A percentile compares a stretch with the other conserved stretches of the same genome.
Conservation (phyloP, 495 filamentous ascomycete genomes). For the Pyrenopolyporus hunteri region DNA sequence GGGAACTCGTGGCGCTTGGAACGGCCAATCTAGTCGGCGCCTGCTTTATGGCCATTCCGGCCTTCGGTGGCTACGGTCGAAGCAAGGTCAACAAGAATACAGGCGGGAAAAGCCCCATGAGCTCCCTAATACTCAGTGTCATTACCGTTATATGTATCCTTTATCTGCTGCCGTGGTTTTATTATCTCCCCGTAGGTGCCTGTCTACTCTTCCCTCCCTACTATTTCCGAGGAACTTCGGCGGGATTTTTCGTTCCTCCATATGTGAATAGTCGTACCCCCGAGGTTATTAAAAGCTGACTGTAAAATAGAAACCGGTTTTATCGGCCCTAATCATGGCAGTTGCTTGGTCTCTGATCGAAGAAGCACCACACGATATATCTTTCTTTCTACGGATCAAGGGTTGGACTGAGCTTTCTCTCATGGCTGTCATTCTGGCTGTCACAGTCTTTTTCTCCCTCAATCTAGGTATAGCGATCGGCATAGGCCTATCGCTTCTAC, state of each 20-base stretch:
- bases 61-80: conserved; percentile 94
- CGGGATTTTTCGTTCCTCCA: neutral
- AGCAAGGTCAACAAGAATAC: conserved; percentile 94
- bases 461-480: conserved; percentile 87
- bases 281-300: conserved; percentile 42
- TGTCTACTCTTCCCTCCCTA: neutral
- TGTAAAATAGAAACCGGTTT: conserved; percentile 78
- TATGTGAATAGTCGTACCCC: too few species aligned
- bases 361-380: conserved; percentile 89
- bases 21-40: conserved; percentile 89
- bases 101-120: conserved; percentile 91
- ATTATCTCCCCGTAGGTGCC: conserved; percentile 87
- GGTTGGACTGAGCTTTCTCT: conserved; percentile 84
- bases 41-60: conserved; percentile 88
- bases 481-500: conserved; percentile 84
- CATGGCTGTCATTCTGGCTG: conserved; percentile 86
- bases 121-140: conserved; percentile 78
- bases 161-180: conserved; percentile 87
- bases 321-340: conserved; percentile 92
- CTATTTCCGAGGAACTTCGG: neutral
- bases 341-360: conserved; percentile 95
- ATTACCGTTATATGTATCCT: conserved; percentile 81
- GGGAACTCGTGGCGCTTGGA: conserved; percentile 92
- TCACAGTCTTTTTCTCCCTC: conserved; percentile 93
- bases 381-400: conserved; percentile 84